These are phyloP conservation scores for Gigaspora rosea DNA, from an alignment of 192 early-diverging fungal genomes.

Conservation along the genomic window DNA sequence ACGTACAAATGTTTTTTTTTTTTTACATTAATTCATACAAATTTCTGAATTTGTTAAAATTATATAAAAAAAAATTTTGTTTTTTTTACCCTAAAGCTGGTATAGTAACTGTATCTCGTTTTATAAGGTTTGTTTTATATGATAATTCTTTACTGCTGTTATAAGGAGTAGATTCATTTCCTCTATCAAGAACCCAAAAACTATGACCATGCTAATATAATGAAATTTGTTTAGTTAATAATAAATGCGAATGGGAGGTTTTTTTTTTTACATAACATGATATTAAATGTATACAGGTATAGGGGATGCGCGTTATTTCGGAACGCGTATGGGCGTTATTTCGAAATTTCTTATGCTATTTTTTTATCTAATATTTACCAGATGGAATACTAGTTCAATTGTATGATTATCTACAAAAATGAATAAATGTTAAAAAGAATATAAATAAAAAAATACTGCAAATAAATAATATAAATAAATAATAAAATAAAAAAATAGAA, in stretches of 20 bases:
- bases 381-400: conserved; percentile 3
- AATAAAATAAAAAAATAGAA: not conserved
- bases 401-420: conserved; percentile 35
- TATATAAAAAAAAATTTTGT: not conserved
- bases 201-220: conserved; percentile 47
- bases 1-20: too few relatives aligned
- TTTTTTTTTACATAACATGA: not conserved
- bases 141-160: not conserved
- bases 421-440: not conserved
- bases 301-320: too few relatives aligned
- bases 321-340: too few relatives aligned
- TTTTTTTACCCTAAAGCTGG: conserved; percentile 22
- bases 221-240: conserved; percentile 31
- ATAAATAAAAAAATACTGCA: conserved; percentile 7
- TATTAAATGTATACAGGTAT: too few relatives aligned
- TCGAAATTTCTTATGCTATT: too few relatives aligned
- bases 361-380: conserved; percentile 25
- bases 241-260: not conserved
- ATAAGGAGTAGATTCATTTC: conserved; percentile 38
- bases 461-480: conserved; percentile 22
- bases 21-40: not conserved
- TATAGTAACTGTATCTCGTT: conserved; percentile 40
- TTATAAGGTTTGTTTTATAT: conserved; percentile 37
- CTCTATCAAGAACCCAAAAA: conserved; percentile 47
- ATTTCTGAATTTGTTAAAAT: not conserved